These are phyloP conservation scores for Exophiala viscosa DNA, from an alignment of 2,329 filamentous ascomycete species.

Conservation along the genomic window DNA sequence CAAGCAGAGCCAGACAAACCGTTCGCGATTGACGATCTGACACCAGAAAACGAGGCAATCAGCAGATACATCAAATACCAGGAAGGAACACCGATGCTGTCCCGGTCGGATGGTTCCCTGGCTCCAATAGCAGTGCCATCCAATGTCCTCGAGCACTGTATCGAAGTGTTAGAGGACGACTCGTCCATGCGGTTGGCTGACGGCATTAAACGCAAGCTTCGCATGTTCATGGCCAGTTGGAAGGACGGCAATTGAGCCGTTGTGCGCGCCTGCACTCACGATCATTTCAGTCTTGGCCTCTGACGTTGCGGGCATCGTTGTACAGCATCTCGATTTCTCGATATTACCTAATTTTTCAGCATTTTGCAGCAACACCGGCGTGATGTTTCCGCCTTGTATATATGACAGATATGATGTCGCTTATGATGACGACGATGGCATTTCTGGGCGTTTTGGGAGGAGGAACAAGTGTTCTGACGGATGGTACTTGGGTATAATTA, in stretches of 20 bases:
- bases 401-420: slow-evolving; percentile 9
- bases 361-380: slow-evolving; percentile 8
- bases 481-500: neutral
- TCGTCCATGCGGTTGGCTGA: slow-evolving; percentile 52
- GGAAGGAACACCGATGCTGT: slow-evolving; percentile 52
- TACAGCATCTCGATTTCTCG: neutral
- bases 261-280: neutral
- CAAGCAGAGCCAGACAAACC: slow-evolving; percentile 34
- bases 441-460: slow-evolving; percentile 2
- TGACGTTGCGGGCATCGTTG: neutral
- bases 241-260: slow-evolving; percentile 20
- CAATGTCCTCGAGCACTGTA: slow-evolving; percentile 49
- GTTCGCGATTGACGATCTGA: slow-evolving; percentile 51
- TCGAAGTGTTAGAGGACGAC: slow-evolving; percentile 53
- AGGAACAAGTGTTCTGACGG: neutral
- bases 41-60: slow-evolving; percentile 50
- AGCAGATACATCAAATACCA: slow-evolving; percentile 52
- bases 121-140: slow-evolving; percentile 48
- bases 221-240: slow-evolving; percentile 37
- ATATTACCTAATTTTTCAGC: neutral
- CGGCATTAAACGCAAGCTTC: slow-evolving; percentile 53
- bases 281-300: neutral
- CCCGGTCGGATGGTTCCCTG: slow-evolving; percentile 48
- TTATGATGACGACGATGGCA: slow-evolving; percentile 15
- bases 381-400: slow-evolving; percentile 22